Conservation (phyloP, 306 rosid genomes). For the Quercus ilex region DNA sequence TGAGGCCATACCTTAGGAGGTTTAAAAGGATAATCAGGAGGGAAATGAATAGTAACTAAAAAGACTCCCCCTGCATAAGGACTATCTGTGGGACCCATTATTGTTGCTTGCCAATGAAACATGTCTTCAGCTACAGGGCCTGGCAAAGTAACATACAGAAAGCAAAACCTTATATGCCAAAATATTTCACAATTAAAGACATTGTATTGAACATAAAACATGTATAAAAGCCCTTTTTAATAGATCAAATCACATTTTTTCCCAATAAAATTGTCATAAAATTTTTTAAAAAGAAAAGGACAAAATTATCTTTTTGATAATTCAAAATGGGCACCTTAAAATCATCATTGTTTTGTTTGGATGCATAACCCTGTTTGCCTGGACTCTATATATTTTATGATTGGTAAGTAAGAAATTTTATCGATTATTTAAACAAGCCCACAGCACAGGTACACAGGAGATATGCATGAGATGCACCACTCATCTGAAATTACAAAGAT, state of each 20-base stretch:
- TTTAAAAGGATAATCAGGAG: conserved; percentile 86
- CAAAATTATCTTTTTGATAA: too few species aligned
- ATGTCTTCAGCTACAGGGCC: conserved; percentile 89
- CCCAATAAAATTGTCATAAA: neutral
- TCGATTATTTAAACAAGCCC: too few species aligned
- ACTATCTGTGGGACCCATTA: conserved; percentile 87
- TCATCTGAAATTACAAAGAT: too few species aligned
- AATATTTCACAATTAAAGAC: neutral
- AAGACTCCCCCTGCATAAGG: conserved; percentile 85
- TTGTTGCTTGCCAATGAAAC: conserved; percentile 93
- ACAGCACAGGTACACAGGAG: too few species aligned
- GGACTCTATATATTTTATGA: neutral
- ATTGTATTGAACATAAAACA: neutral
- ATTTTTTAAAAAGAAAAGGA: too few species aligned
- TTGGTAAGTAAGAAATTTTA: too few species aligned
- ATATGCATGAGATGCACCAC: too few species aligned
- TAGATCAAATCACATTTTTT: neutral
- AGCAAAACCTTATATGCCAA: neutral
- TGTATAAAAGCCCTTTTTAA: neutral
- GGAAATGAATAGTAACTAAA: conserved; percentile 80
- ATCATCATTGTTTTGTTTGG: neutral
- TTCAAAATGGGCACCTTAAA: neutral
- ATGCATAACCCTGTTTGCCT: neutral
- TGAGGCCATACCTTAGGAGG: conserved; percentile 62
- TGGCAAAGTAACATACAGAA: conserved; percentile 27